phyloP scores from a whole-genome alignment of 83 land plant species.

The Isoetes engelmannii region DNA sequence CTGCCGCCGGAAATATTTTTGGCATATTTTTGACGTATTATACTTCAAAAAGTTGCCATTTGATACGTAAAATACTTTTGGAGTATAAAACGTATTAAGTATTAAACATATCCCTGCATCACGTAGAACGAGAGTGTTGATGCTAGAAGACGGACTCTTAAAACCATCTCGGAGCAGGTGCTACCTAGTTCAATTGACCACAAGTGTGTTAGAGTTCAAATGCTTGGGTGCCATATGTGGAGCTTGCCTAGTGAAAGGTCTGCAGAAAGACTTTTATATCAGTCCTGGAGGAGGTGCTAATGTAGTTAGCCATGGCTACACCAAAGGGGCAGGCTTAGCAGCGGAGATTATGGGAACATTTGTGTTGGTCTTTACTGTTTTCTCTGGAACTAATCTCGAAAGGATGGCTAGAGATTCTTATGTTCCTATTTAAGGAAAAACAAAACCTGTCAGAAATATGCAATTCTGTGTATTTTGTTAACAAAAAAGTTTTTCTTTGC shows the following conservation, averaged over 20 bases:
- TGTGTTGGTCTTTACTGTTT: conserved; percentile 49
- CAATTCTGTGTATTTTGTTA: not conserved
- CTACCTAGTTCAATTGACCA: too few species aligned
- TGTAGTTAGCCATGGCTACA: conserved; percentile 27
- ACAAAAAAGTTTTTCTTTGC: not conserved
- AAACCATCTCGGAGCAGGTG: too few species aligned
- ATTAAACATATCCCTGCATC: too few species aligned
- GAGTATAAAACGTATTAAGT: too few species aligned
- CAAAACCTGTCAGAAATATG: not conserved
- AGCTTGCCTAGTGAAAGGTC: conserved; percentile 34
- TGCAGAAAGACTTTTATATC: conserved; percentile 29
- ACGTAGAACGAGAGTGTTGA: too few species aligned
- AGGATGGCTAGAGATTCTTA: conserved; percentile 47
- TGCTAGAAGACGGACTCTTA: too few species aligned
- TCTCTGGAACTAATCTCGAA: conserved; percentile 53
- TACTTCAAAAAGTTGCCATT: too few species aligned
- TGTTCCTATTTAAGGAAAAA: conserved; percentile 37
- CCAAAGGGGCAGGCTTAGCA: conserved; percentile 31
- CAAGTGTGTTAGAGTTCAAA: too few species aligned
- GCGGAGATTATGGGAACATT: conserved; percentile 56
- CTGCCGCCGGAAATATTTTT: too few species aligned
- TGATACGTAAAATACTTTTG: too few species aligned
- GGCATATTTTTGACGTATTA: too few species aligned
- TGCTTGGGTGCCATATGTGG: conserved; percentile 48
- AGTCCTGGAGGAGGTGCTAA: conserved; percentile 41